Evolutionary conservation across 169 alveolate species (phyloP).

Genomic region (Pseudocohnilembus persalinus): DNA sequence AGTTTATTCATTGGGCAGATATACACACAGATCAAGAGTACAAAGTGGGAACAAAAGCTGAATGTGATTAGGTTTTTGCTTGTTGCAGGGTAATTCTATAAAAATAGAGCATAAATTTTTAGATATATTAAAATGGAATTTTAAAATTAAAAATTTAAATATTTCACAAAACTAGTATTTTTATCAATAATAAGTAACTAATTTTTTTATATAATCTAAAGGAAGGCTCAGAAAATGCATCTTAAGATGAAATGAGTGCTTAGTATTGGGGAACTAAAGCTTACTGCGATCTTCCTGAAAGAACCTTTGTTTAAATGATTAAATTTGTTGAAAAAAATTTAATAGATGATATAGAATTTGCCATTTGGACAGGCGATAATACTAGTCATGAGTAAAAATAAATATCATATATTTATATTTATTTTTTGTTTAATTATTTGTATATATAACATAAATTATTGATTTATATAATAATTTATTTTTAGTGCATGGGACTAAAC

Average conservation of each 20-base stretch:
- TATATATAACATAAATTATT: too few relatives aligned
- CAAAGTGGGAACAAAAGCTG: constrained; percentile 47
- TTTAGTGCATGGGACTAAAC: background rate
- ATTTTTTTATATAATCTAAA: too few relatives aligned
- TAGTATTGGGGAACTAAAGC: constrained; percentile 63
- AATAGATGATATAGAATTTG: constrained; percentile 56
- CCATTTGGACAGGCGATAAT: constrained; percentile 83
- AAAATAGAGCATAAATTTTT: too few relatives aligned
- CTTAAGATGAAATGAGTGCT: constrained; percentile 32
- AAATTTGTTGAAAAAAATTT: constrained; percentile 30
- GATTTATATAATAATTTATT: too few relatives aligned
- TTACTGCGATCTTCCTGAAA: constrained; percentile 62
- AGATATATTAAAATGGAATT: too few relatives aligned
- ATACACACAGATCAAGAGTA: constrained; percentile 72
- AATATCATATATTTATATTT: too few relatives aligned
- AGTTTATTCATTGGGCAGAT: constrained; percentile 77
- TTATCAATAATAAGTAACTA: background rate
- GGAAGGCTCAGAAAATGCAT: constrained; percentile 2
- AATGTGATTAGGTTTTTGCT: constrained; percentile 61
- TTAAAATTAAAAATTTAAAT: too few relatives aligned
- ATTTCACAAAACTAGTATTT: too few relatives aligned
- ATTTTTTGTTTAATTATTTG: too few relatives aligned
- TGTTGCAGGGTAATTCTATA: constrained; percentile 66
- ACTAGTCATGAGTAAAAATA: constrained; percentile 70
- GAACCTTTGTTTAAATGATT: constrained; percentile 40